These are phyloP conservation scores for Jamesozyma piceae DNA, from an alignment of 805 yeast genomes.

Conservation along the genomic window DNA sequence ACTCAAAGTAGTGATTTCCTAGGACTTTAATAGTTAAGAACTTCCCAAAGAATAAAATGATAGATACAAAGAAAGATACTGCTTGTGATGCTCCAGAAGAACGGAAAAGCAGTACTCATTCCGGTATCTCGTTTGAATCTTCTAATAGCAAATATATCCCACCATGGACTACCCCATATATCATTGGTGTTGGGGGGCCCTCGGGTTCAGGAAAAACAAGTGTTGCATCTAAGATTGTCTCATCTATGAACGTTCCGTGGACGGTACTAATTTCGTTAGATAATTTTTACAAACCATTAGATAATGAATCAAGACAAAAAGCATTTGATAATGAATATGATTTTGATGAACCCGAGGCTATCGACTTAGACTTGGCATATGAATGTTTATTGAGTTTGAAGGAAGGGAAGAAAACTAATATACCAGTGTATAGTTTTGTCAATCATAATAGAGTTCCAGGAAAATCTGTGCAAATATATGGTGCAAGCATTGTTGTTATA, in stretches of 20 bases:
- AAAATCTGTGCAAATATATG: constrained; percentile 69
- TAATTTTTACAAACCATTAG: constrained; percentile 77
- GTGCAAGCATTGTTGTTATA: constrained; percentile 85
- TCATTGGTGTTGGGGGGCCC: constrained; percentile 80
- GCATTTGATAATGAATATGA: constrained; percentile 73
- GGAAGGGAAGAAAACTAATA: constrained; percentile 54
- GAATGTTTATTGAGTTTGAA: constrained; percentile 57
- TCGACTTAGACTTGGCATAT: constrained; percentile 67
- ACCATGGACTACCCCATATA: constrained; percentile 83
- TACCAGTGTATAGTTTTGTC: constrained; percentile 64
- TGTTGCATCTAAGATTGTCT: constrained; percentile 73
- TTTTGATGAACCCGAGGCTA: constrained; percentile 78
- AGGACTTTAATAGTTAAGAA: too few species aligned
- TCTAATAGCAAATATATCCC: constrained; percentile 42
- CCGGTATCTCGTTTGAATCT: constrained; percentile 9
- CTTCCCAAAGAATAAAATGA: too few species aligned
- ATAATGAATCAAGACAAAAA: constrained; percentile 43
- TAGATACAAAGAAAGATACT: too few species aligned
- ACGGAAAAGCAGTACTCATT: constrained; percentile 7
- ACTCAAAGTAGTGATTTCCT: too few species aligned
- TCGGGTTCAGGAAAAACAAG: constrained; percentile 93
- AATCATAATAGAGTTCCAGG: constrained; percentile 53
- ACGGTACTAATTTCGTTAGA: constrained; percentile 83
- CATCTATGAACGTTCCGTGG: constrained; percentile 83
- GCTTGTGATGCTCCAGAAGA: too few species aligned